Evolutionary conservation across 345 rosid genomes (phyloP), one percentile per base, ranked within the genome.

Genomic region (Leavenworthia alabamica): DNA sequence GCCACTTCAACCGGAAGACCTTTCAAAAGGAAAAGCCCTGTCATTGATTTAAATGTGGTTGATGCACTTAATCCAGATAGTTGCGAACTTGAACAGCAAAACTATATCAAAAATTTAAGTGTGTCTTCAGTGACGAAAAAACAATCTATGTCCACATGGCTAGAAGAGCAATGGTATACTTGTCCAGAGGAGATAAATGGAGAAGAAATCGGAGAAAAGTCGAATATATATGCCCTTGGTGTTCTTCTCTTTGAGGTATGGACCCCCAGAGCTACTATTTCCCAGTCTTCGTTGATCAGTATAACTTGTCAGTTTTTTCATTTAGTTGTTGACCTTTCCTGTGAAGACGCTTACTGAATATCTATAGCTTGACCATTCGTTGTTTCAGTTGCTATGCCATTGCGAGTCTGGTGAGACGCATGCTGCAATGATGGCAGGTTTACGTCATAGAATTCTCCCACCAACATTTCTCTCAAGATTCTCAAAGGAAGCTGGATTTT

Each of bases 221-320:
- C 96, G 14, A 88, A 88, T 69, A 75, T 85, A 51, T 85, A 85
- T 59, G 59, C 79, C 52, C 89, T 88, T 29, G 92, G 96, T 27
- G 79, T 85, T 70, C 83, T 88, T 58, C 89, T 88, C 60, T 88
- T 88, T 55, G 96, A 88, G 89, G 92, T 88, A 64, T 76, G 62
- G 23, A 35, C 27, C 49, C 24, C 20, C 14, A 13, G 50, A 55
- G 37, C 45, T 41, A 39, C 33, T 56, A 46, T 13, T 41, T 51
- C 4, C 28, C 17, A 36, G 40, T 27, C 49, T 39, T 29, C 20
- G 23, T 10, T 32, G 9, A 27, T 29, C 20, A 32, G 14, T 32
- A 12, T 13, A 46, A 28, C 12, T 40, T 71, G 43, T 41, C 57
- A 17, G 10, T 43, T 8, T 42, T 28, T 27, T 10, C 26, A 11